Percentiles rank a stretch among this genome's conserved stretches.
phyloP scores from a whole-genome alignment of 495 filamentous ascomycete genomes.

The Penicillium subrubescens region DNA sequence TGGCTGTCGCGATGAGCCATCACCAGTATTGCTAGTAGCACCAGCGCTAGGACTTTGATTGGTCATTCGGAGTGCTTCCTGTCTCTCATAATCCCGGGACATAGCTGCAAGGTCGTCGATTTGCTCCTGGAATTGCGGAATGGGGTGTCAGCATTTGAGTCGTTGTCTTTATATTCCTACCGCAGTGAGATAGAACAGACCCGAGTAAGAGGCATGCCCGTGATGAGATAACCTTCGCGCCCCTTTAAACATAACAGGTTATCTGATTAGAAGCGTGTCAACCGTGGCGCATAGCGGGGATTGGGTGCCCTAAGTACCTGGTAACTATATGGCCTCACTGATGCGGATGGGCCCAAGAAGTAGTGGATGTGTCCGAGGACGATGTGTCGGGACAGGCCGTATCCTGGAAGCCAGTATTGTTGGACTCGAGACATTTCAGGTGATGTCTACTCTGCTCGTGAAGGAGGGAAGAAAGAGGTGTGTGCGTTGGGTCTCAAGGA shows the following conservation, averaged over 20 bases:
- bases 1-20: slow-evolving; percentile 21
- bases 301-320: slow-evolving; percentile 38
- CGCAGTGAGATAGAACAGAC: slow-evolving; percentile 34
- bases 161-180: not conserved
- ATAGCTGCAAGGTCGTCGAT: slow-evolving; percentile 55
- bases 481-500: slow-evolving; percentile 7
- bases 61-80: slow-evolving; percentile 53
- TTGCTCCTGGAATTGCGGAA: slow-evolving; percentile 41
- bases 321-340: slow-evolving; percentile 54
- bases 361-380: slow-evolving; percentile 56
- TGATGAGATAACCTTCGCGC: slow-evolving; percentile 57
- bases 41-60: slow-evolving; percentile 21
- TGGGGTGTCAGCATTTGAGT: slow-evolving; percentile 8
- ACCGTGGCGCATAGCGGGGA: slow-evolving; percentile 14
- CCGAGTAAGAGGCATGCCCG: slow-evolving; percentile 53
- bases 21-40: slow-evolving; percentile 11
- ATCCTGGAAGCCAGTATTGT: slow-evolving; percentile 58
- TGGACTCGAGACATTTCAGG: slow-evolving; percentile 41
- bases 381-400: slow-evolving; percentile 54
- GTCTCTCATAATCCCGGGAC: slow-evolving; percentile 55
- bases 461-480: slow-evolving; percentile 6
- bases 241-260: slow-evolving; percentile 35
- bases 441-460: not conserved
- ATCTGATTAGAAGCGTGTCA: slow-evolving; percentile 29
- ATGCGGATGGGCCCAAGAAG: slow-evolving; percentile 53